These are phyloP conservation scores for Kalanchoe fedtschenkoi DNA, from an alignment of 164 flowering plant genomes.

Conservation along the genomic window DNA sequence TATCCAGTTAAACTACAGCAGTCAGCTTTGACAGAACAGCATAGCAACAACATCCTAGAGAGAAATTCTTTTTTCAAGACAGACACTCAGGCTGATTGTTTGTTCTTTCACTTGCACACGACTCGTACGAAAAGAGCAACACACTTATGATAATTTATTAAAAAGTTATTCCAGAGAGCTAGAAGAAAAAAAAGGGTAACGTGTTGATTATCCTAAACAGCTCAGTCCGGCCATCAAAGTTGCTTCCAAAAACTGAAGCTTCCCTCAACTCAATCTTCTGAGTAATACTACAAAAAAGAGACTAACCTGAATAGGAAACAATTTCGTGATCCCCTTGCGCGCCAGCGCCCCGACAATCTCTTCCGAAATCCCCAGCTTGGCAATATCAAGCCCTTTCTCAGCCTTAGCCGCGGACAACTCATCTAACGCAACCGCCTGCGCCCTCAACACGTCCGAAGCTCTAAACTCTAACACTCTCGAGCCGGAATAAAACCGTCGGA, in stretches of 20 bases:
- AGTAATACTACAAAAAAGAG: no score
- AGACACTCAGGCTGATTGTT: no score
- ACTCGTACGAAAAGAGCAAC: no score
- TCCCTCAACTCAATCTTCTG: no score
- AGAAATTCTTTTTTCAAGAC: no score
- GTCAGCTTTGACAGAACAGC: neutral
- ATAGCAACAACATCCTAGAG: neutral
- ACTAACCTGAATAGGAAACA: constrained; percentile 80
- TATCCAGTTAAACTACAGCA: neutral
- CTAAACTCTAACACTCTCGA: constrained; percentile 23
- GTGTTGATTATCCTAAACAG: no score
- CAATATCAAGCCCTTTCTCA: constrained; percentile 68
- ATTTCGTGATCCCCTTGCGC: constrained; percentile 49
- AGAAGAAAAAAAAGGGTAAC: neutral
- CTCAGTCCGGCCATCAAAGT: neutral
- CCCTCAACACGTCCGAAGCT: constrained; percentile 21
- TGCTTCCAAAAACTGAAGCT: no score
- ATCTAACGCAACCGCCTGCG: constrained; percentile 29
- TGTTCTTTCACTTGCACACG: no score
- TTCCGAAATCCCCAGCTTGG: constrained; percentile 56
- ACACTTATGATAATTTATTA: no score
- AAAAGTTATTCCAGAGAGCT: no score
- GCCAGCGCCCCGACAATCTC: constrained; percentile 61
- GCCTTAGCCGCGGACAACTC: constrained; percentile 23
- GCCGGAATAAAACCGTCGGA: constrained; percentile 27